Percentiles rank a stretch among this genome's conserved stretches.
Evolutionary conservation across 108 stramenopile genomes (phyloP).

Genomic region (Cyclotella sp.): DNA sequence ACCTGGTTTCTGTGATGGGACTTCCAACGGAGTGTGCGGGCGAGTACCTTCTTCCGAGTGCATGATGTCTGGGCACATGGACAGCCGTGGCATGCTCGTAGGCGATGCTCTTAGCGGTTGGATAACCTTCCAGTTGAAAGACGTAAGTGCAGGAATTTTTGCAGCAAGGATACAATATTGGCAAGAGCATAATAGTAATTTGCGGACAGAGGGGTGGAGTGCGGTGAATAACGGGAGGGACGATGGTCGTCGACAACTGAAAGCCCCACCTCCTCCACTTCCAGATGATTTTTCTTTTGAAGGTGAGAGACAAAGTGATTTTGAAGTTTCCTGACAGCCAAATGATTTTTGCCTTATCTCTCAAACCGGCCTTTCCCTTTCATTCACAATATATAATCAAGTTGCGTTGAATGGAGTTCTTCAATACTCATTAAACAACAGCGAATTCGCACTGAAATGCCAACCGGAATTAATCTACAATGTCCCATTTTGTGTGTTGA

Average conservation of each 20-base stretch:
- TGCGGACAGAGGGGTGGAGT: constrained; percentile 42
- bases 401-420: constrained; percentile 53
- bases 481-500: constrained; percentile 27
- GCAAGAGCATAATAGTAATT: constrained; percentile 20
- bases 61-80: constrained; percentile 56
- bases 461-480: constrained; percentile 23
- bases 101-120: constrained; percentile 61
- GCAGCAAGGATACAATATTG: constrained; percentile 44
- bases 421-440: constrained; percentile 19
- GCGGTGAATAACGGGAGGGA: constrained; percentile 33
- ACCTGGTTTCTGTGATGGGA: constrained; percentile 61
- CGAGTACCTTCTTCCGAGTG: constrained; percentile 33
- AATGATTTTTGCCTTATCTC: neutral
- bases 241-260: constrained; percentile 20
- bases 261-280: constrained; percentile 28
- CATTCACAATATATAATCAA: neutral
- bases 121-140: constrained; percentile 47
- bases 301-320: neutral
- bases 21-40: constrained; percentile 47
- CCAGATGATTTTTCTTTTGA: constrained; percentile 32
- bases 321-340: neutral
- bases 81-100: constrained; percentile 24
- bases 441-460: constrained; percentile 22
- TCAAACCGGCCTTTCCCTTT: neutral
- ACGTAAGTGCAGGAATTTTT: constrained; percentile 59